These are phyloP conservation scores for Fusarium nanum DNA, from an alignment of 2,329 filamentous ascomycete genomes.

Conservation along the genomic window DNA sequence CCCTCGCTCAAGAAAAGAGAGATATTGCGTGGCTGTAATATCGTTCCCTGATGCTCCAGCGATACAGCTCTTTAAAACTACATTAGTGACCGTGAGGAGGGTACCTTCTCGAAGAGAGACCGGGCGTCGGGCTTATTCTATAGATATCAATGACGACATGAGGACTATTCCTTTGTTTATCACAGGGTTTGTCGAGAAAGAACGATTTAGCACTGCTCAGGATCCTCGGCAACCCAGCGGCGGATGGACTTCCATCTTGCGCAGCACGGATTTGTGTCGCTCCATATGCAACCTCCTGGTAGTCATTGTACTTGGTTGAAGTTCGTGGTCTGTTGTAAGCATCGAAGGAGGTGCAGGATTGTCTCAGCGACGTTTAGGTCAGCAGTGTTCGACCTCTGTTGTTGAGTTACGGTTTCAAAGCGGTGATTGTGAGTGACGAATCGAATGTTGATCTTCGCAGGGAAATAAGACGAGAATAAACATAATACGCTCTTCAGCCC, in stretches of 20 bases:
- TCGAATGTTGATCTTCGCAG: background rate
- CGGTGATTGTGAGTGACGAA: background rate
- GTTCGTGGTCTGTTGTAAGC: background rate
- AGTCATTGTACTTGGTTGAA: background rate
- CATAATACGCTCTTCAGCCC: background rate
- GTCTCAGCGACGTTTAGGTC: background rate
- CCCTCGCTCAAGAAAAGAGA: background rate
- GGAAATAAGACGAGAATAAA: slow-evolving; percentile 26
- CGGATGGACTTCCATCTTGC: background rate
- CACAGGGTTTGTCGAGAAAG: background rate
- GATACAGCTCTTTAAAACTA: background rate
- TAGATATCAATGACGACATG: background rate
- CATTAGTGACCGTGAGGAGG: background rate
- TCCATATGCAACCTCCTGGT: background rate
- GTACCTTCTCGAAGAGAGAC: background rate
- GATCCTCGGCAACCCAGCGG: background rate
- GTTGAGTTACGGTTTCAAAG: slow-evolving; percentile 4
- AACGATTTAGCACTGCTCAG: background rate
- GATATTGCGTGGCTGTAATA: background rate
- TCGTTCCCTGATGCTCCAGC: background rate
- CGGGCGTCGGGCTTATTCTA: background rate
- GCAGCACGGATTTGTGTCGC: background rate
- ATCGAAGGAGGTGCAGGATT: background rate
- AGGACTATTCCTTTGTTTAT: background rate
- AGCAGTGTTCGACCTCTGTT: background rate